Evolutionary conservation across 2,329 filamentous ascomycete species (phyloP), one percentile per base, ranked within the genome.

Genomic region (Fusarium devonianum): DNA sequence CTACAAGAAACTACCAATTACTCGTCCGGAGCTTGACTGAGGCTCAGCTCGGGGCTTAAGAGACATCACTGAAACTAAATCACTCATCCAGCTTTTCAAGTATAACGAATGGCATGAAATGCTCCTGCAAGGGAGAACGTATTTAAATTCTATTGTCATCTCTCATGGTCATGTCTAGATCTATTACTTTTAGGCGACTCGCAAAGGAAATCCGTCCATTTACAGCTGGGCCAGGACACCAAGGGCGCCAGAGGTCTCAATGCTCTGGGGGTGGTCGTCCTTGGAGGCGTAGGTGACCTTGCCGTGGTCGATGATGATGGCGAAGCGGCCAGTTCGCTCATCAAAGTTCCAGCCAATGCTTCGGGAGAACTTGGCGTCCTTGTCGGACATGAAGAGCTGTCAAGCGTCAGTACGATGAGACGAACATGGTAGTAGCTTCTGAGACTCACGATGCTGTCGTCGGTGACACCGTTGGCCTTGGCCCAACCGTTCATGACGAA

Each of bases 401-500:
- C 10, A 21, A 14, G 4, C 6, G 45, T 56, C 49, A 56, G 47
- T 18, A 33, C 25, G n/a, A 16, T 23, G 17, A 14, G 12, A 21
- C 30, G 49, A 49, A 28, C 13, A 22, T 7, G 21, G 9, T 16
- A 22, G 25, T 8, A 10, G 25, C 9, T 32, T 10, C 14, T 16
- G 3, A 19, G 42, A 71, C 79, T 63, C 63, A 83, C 80, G 60
- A 84, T 79, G 49, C 72, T 80, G 63, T 93, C 87, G 58, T 86
- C 84, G 68, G 83, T 86, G 68, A 93, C 79, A 42, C 81, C 80
- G 75, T 95, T 93, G 68, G 91, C 90, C 83, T 96, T 96, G 75
- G 85, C 88, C 90, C 90, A 94, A 44, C 89, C 90, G 65, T 85
- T 87, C 89, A 93, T 93, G 72, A 96, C 91, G 70, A 81, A 95